Evolutionary conservation across 805 yeast species (phyloP).

Genomic region (Lachancea thermotolerans): DNA sequence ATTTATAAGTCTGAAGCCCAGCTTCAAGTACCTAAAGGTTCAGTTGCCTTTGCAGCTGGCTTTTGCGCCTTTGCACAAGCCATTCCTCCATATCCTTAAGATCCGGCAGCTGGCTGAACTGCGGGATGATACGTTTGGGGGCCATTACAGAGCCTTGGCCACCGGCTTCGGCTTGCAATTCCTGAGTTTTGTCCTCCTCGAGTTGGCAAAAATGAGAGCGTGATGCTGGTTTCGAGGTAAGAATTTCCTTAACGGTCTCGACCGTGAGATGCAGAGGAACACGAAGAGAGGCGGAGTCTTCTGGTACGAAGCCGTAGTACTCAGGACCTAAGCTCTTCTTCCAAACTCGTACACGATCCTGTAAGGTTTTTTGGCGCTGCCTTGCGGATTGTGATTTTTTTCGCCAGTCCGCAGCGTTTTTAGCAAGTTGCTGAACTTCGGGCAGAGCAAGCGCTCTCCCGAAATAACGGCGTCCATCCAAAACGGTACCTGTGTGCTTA

Average conservation of each 20-base stretch:
- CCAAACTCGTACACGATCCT: slow-evolving; percentile 21
- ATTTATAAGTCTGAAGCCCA: background rate
- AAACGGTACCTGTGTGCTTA: slow-evolving; percentile 22
- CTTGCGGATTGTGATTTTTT: slow-evolving; percentile 18
- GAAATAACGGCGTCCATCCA: slow-evolving; percentile 62
- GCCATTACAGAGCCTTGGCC: background rate
- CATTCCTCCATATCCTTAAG: slow-evolving; percentile 38
- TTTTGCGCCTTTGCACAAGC: slow-evolving; percentile 40
- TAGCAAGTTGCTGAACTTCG: slow-evolving; percentile 51
- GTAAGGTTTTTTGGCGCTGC: slow-evolving; percentile 16
- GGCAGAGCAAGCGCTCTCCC: slow-evolving; percentile 80
- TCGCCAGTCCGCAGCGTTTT: slow-evolving; percentile 27
- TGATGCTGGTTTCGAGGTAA: background rate
- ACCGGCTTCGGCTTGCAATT: slow-evolving; percentile 4
- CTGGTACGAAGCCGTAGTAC: slow-evolving; percentile 42
- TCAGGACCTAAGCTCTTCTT: slow-evolving; percentile 26
- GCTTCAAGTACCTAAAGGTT: slow-evolving; percentile 8
- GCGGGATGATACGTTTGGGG: slow-evolving; percentile 5
- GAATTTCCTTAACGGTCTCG: background rate
- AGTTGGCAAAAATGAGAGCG: background rate
- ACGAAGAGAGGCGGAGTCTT: slow-evolving; percentile 6
- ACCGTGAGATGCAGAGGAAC: background rate
- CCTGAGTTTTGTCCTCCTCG: slow-evolving; percentile 1
- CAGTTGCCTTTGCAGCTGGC: slow-evolving; percentile 34
- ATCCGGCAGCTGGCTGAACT: slow-evolving; percentile 24